These are phyloP conservation scores for Lithospermum erythrorhizon DNA, from an alignment of 257 asterid genomes.

Conservation along the genomic window DNA sequence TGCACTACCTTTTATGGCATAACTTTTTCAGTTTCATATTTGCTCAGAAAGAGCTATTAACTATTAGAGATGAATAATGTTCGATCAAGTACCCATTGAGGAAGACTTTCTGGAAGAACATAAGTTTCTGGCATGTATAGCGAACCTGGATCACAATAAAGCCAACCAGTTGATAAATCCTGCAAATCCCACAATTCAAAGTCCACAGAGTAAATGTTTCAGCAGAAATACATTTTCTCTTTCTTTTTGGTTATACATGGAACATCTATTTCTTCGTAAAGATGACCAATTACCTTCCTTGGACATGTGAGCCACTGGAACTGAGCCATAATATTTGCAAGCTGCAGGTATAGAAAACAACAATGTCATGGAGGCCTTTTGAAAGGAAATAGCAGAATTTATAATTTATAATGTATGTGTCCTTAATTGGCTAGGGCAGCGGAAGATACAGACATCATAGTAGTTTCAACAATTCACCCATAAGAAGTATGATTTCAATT, in stretches of 20 bases:
- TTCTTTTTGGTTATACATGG: not conserved
- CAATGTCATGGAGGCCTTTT: slow-evolving; percentile 2
- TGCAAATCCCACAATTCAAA: slow-evolving; percentile 17
- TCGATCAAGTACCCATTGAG: slow-evolving; percentile 52
- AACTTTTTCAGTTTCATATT: too few relatives aligned
- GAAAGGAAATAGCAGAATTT: not conserved
- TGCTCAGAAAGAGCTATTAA: too few relatives aligned
- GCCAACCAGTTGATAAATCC: slow-evolving; percentile 97
- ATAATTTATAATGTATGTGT: not conserved
- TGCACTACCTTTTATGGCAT: too few relatives aligned
- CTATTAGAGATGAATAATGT: not conserved
- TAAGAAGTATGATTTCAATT: too few relatives aligned
- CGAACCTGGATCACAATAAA: slow-evolving; percentile 83
- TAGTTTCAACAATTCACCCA: not conserved
- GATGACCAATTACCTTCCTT: slow-evolving; percentile 54
- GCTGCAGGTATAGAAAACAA: slow-evolving; percentile 35
- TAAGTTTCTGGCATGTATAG: slow-evolving; percentile 70
- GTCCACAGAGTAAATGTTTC: slow-evolving; percentile 9
- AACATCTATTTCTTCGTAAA: not conserved
- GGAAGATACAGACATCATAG: not conserved
- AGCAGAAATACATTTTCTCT: slow-evolving; percentile 2
- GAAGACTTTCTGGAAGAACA: slow-evolving; percentile 57
- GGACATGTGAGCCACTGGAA: slow-evolving; percentile 97
- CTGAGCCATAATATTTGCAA: slow-evolving; percentile 72
- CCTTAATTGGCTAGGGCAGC: not conserved